A percentile compares a stretch with the other conserved stretches of the same genome.
Evolutionary conservation across 2,329 filamentous ascomycete species (phyloP).

Genomic region (Pseudomassariella vexata): DNA sequence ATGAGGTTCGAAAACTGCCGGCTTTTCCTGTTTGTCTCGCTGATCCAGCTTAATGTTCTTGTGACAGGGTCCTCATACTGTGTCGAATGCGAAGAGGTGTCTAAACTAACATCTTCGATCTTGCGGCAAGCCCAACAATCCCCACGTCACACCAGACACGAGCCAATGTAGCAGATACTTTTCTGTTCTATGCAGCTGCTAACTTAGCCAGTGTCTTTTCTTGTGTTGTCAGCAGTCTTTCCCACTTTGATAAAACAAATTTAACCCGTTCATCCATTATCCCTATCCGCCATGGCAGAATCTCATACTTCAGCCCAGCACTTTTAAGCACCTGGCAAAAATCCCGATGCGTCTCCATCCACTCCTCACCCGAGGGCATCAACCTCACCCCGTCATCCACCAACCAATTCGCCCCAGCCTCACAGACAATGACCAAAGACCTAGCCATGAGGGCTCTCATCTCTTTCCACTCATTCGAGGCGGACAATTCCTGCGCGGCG

Average conservation of each 20-base stretch:
- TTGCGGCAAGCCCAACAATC: no score
- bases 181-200: no score
- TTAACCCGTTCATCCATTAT: neutral
- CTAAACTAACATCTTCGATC: no score
- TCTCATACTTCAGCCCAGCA: neutral
- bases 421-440: slow-evolving; percentile 30
- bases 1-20: no score
- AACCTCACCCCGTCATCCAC: slow-evolving; percentile 30
- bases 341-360: slow-evolving; percentile 14
- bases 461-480: slow-evolving; percentile 19
- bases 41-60: no score
- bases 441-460: slow-evolving; percentile 26
- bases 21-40: no score
- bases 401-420: slow-evolving; percentile 27
- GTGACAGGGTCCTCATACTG: no score
- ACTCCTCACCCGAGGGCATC: slow-evolving; percentile 22
- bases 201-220: no score
- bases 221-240: no score
- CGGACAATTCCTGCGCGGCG: slow-evolving; percentile 17
- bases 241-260: neutral
- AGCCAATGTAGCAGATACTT: no score
- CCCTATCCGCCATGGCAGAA: neutral
- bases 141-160: no score
- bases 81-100: no score
- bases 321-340: slow-evolving; percentile 13